Evolutionary conservation across 2,329 filamentous ascomycete genomes (phyloP).

Genomic region (Pyrenochaeta sp.): DNA sequence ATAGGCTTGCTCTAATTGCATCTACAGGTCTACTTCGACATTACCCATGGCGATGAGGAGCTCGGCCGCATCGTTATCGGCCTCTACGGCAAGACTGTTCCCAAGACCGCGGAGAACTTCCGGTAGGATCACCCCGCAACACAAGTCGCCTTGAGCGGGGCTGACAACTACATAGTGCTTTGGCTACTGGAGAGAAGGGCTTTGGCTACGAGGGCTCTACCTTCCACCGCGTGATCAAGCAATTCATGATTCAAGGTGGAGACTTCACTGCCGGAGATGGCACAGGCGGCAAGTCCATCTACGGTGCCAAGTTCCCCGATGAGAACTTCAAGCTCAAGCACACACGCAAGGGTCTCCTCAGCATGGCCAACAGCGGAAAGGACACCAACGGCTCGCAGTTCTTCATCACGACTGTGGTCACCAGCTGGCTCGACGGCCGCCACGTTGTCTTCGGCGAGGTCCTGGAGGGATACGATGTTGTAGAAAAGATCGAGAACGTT

Average conservation of each 20-base stretch:
- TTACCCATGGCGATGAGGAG: slow-evolving; percentile 76
- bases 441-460: slow-evolving; percentile 92
- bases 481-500: slow-evolving; percentile 79
- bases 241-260: slow-evolving; percentile 86
- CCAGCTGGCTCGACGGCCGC: slow-evolving; percentile 81
- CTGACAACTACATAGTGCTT: slow-evolving; percentile 65
- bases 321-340: slow-evolving; percentile 97
- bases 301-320: slow-evolving; percentile 82
- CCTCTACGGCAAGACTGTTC: slow-evolving; percentile 87
- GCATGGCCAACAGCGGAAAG: slow-evolving; percentile 75
- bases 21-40: slow-evolving; percentile 78
- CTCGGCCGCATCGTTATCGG: slow-evolving; percentile 81
- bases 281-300: slow-evolving; percentile 89
- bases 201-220: slow-evolving; percentile 81
- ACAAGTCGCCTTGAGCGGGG: neutral
- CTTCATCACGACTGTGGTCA: slow-evolving; percentile 87
- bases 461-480: slow-evolving; percentile 82
- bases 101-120: slow-evolving; percentile 76
- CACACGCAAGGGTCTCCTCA: slow-evolving; percentile 82
- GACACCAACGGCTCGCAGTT: slow-evolving; percentile 80
- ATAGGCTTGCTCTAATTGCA: neutral
- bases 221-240: slow-evolving; percentile 91
- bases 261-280: slow-evolving; percentile 86
- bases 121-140: slow-evolving; percentile 48
- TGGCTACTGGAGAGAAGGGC: slow-evolving; percentile 86